phyloP scores from a whole-genome alignment of 1,284 basidiomycete species.

The Ustilago trichophora region DNA sequence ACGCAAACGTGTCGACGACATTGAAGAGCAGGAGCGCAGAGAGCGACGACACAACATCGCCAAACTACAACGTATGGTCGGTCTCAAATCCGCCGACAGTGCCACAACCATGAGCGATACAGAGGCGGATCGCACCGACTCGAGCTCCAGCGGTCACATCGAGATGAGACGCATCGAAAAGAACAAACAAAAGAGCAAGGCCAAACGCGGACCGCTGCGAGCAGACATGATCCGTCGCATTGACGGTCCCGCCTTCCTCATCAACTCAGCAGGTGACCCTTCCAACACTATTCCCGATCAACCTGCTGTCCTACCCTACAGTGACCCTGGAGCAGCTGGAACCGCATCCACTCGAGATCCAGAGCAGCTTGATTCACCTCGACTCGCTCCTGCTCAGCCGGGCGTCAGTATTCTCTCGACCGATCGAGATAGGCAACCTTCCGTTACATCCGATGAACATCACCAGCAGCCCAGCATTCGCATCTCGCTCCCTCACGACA shows the following conservation, averaged over 20 bases:
- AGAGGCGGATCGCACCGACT: conserved; percentile 33
- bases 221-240: conserved; percentile 65
- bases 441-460: conserved; percentile 2
- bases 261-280: conserved; percentile 58
- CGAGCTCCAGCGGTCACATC: conserved; percentile 44
- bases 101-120: conserved; percentile 37
- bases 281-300: conserved; percentile 39
- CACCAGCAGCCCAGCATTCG: conserved; percentile 35
- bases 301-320: not conserved
- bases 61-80: conserved; percentile 53
- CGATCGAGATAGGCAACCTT: conserved; percentile 3
- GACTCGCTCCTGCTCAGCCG: conserved; percentile 6
- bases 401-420: conserved; percentile 21
- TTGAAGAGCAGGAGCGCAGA: conserved; percentile 61
- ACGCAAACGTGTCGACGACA: conserved; percentile 59
- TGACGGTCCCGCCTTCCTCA: conserved; percentile 62
- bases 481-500: conserved; percentile 28
- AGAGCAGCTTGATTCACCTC: conserved; percentile 1
- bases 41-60: conserved; percentile 45
- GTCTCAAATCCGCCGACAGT: conserved; percentile 44
- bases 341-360: conserved; percentile 20
- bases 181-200: conserved; percentile 41
- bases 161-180: conserved; percentile 30
- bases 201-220: conserved; percentile 51
- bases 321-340: not conserved